A percentile compares a stretch with the other conserved stretches of the same genome.
Evolutionary conservation across 2,329 filamentous ascomycete species (phyloP).

Genomic region (Botrytis byssoidea): DNA sequence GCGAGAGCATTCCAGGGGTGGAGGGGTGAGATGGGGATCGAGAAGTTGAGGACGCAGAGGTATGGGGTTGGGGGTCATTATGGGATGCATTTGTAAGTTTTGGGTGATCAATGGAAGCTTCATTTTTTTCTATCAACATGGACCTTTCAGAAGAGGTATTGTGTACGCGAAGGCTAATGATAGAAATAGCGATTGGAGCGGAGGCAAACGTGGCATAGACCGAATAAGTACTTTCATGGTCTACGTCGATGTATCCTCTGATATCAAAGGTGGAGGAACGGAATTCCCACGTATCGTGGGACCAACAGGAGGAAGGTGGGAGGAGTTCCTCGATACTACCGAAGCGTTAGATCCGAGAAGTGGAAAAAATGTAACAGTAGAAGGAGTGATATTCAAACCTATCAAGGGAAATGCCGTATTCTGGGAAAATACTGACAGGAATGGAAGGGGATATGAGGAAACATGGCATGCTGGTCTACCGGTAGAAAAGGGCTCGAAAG

Average conservation of each 20-base stretch:
- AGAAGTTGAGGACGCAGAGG: constrained; percentile 59
- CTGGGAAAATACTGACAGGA: constrained; percentile 58
- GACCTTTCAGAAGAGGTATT: rapidly evolving
- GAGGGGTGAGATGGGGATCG: constrained; percentile 56
- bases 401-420: constrained; percentile 58
- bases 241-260: constrained; percentile 46
- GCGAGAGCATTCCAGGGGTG: constrained; percentile 60
- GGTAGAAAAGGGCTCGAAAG: constrained; percentile 54
- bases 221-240: constrained; percentile 62
- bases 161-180: constrained; percentile 18
- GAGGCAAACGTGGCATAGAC: constrained; percentile 41
- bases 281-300: constrained; percentile 54
- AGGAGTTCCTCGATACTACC: constrained; percentile 55
- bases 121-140: too few species aligned
- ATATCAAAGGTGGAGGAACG: constrained; percentile 57
- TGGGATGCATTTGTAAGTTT: constrained; percentile 24
- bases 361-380: constrained; percentile 27
- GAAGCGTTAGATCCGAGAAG: constrained; percentile 29
- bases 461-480: constrained; percentile 62
- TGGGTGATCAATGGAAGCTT: too few species aligned
- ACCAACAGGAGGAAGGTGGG: constrained; percentile 48
- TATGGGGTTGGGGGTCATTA: constrained; percentile 63
- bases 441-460: constrained; percentile 56
- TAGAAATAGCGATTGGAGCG: constrained; percentile 60
- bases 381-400: constrained; percentile 57